Evolutionary conservation across 306 rosid species (phyloP).

Genomic region (Alnus glutinosa): DNA sequence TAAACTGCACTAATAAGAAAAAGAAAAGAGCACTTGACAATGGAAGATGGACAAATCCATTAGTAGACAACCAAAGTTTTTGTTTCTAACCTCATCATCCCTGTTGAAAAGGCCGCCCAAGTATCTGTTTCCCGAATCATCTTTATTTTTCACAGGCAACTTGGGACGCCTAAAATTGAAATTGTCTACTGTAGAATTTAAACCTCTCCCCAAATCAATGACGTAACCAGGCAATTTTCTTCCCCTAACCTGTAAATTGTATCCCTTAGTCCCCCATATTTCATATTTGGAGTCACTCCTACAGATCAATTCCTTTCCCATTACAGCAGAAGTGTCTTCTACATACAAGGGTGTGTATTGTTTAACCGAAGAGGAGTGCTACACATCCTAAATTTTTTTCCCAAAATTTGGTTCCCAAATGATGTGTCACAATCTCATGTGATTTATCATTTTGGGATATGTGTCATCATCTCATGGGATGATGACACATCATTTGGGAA

Average conservation of each 20-base stretch:
- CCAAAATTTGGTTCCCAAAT: too few species aligned
- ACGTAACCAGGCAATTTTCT: conserved; percentile 77
- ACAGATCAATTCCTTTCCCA: conserved; percentile 79
- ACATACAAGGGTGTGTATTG: conserved; percentile 49
- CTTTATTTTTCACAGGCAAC: conserved; percentile 31
- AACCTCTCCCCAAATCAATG: conserved; percentile 56
- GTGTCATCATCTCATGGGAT: too few species aligned
- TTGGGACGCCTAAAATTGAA: conserved; percentile 32
- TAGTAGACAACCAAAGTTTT: not conserved
- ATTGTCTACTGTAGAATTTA: conserved; percentile 48
- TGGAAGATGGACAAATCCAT: not conserved
- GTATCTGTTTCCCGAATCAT: conserved; percentile 61
- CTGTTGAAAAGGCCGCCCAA: conserved; percentile 71
- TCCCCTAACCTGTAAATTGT: conserved; percentile 71
- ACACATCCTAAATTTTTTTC: too few species aligned
- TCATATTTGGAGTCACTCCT: conserved; percentile 75
- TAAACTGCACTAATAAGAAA: not conserved
- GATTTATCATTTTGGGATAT: too few species aligned
- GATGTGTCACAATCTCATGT: too few species aligned
- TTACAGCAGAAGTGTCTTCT: conserved; percentile 75
- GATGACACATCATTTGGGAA: too few species aligned
- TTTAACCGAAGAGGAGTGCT: too few species aligned
- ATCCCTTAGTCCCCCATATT: conserved; percentile 90
- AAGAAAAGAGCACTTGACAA: not conserved
- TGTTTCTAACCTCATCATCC: conserved; percentile 70